These are phyloP conservation scores for Candida khao-thaluensis DNA, from an alignment of 805 yeast genomes.

Conservation along the genomic window DNA sequence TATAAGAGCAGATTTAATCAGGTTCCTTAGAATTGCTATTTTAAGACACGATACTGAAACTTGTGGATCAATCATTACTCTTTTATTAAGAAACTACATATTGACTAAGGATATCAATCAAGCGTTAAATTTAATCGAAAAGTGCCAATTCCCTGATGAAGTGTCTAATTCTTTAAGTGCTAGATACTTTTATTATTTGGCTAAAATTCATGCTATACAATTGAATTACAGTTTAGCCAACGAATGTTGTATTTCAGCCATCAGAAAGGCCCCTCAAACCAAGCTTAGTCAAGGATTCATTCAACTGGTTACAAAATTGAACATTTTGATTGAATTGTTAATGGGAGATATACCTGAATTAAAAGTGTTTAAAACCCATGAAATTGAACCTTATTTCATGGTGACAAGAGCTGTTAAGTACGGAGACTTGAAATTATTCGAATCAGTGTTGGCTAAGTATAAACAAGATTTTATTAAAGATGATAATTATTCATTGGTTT, in stretches of 20 bases:
- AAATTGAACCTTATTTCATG: constrained; percentile 77
- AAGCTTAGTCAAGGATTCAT: constrained; percentile 80
- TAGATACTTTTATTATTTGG: constrained; percentile 85
- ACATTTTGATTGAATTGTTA: constrained; percentile 82
- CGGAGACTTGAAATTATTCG: constrained; percentile 85
- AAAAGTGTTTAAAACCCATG: constrained; percentile 63
- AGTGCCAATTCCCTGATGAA: constrained; percentile 85
- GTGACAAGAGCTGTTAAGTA: constrained; percentile 88
- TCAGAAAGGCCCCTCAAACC: constrained; percentile 94
- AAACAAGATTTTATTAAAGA: constrained; percentile 66
- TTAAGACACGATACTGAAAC: constrained; percentile 92
- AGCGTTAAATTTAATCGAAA: constrained; percentile 86
- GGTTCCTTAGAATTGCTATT: constrained; percentile 81
- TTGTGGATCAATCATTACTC: constrained; percentile 81
- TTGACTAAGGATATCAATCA: constrained; percentile 76
- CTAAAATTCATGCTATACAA: constrained; percentile 89
- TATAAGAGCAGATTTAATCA: constrained; percentile 69
- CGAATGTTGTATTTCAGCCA: constrained; percentile 89
- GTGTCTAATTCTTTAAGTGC: constrained; percentile 87
- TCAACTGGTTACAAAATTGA: constrained; percentile 85
- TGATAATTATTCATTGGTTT: constrained; percentile 78
- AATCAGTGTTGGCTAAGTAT: constrained; percentile 63
- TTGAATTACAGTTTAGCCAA: constrained; percentile 88
- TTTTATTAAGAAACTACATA: constrained; percentile 78
- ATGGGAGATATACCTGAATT: constrained; percentile 97